Base-by-base conservation (phyloP, 305 asterid species). In the Coffea humblotiana region DNA sequence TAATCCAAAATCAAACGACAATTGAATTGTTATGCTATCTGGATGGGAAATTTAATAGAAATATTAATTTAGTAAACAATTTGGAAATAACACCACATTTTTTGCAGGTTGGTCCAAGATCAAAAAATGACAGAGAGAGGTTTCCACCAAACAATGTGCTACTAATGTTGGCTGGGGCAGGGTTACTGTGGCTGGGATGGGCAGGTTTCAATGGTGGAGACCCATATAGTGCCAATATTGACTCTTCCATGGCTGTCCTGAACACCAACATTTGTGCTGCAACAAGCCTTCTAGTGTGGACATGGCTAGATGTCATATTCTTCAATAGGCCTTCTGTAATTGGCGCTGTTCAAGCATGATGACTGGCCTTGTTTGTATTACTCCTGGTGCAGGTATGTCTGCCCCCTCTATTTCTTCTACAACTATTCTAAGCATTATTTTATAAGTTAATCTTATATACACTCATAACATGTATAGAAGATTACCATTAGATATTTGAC, bases 141-240 rank as follows among this genome's bases (percentile, higher is more conserved):
- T 91, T 90, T 69, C 92, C 92, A 9, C 96, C 96, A 0, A 91
- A 91, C 90, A 90, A 91, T 67, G 85, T 88, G 52, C 2, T 90
- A 75, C 35, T 91, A 54, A 86, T 82, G 90, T 78, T 91, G 49
- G 93, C 95, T 0, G 95, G 93, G 32, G 95, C 92, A 23, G 95
- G 95, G 69, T 47, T 91, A 74, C 80, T 91, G 70, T 91, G 95
- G 95, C 86, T 91, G 92, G 95, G 95, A 0, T 91, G 95, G 95
- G 85, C 95, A 4, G 95, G 95, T 21, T 91, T 91, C 83, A 91
- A 91, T 45, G 95, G 95, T n/a, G 95, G 95, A 25, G 95, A 82
- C 61, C 93, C 95, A 0, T 91, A 91, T 82, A 81, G 84, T 40
- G 95, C 93, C 27, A 91, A 89, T 78, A 84, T 89, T 21, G 95